A percentile compares a stretch with the other conserved stretches of the same genome.
Evolutionary conservation across 2,329 filamentous ascomycete species (phyloP).

Genomic region (Xenoacremonium recifei): DNA sequence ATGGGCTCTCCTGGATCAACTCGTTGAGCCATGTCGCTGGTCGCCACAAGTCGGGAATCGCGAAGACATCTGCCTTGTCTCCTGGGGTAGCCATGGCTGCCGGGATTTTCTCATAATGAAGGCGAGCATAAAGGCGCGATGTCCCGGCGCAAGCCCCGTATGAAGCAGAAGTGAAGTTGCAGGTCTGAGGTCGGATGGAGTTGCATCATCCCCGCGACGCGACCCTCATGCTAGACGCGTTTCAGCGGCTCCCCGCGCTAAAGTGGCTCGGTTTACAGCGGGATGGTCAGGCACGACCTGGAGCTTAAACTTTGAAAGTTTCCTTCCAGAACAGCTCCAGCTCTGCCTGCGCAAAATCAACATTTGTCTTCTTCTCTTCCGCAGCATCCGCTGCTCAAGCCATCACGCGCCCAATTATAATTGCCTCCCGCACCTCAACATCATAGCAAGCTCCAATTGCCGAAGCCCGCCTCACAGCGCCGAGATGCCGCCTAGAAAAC

Average conservation of each 20-base stretch:
- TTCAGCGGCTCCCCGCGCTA: conserved; percentile 2
- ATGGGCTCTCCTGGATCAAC: conserved; percentile 14
- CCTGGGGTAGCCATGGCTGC: conserved; percentile 35
- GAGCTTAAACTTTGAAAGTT: conserved; percentile 7
- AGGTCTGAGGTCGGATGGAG: neutral
- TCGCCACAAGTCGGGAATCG: conserved; percentile 60
- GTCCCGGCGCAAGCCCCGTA: too few species aligned
- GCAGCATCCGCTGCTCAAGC: neutral
- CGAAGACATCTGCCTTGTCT: conserved; percentile 56
- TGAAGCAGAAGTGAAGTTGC: too few species aligned
- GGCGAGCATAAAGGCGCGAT: too few species aligned
- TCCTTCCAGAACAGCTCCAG: too few species aligned
- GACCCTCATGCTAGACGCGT: conserved; percentile 9
- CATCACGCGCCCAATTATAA: neutral
- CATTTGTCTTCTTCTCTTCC: neutral
- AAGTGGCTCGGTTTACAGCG: neutral
- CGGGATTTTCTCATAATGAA: neutral
- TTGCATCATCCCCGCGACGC: conserved; percentile 13
- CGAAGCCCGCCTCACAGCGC: conserved; percentile 1
- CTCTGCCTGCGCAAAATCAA: neutral
- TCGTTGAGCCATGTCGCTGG: conserved; percentile 49
- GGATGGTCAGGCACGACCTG: conserved; percentile 2
- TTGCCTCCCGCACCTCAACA: neutral
- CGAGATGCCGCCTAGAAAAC: conserved; percentile 70
- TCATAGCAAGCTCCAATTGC: neutral